phyloP scores from a whole-genome alignment of 2,329 filamentous ascomycete genomes.

The Chaetoscypha palmicola region DNA sequence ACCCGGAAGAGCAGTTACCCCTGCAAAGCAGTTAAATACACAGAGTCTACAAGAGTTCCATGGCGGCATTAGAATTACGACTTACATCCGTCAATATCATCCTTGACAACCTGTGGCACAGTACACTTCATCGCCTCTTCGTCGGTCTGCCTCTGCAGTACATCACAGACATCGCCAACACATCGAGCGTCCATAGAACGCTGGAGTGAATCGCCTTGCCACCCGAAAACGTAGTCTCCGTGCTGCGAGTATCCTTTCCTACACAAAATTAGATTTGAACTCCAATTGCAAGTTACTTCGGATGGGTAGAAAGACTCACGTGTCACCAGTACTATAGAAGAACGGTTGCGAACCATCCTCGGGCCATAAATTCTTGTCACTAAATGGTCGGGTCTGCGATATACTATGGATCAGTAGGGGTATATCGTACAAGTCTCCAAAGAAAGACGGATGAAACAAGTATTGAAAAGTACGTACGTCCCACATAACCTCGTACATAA shows the following conservation, averaged over 20 bases:
- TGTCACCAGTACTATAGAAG: slow-evolving; percentile 38
- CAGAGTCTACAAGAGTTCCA: too few relatives aligned
- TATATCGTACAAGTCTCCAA: not conserved
- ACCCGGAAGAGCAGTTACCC: too few relatives aligned
- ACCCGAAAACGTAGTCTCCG: slow-evolving; percentile 46
- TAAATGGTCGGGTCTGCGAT: slow-evolving; percentile 7
- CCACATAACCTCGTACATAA: slow-evolving; percentile 46
- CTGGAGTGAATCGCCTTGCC: slow-evolving; percentile 43
- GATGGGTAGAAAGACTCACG: slow-evolving; percentile 18
- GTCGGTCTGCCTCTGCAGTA: slow-evolving; percentile 6
- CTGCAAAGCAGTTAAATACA: too few relatives aligned
- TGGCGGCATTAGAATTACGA: too few relatives aligned
- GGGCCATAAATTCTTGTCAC: slow-evolving; percentile 30
- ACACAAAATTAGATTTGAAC: too few relatives aligned
- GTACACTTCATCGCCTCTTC: slow-evolving; percentile 10
- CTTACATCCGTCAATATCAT: slow-evolving; percentile 12
- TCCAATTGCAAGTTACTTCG: not conserved
- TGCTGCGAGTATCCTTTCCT: slow-evolving; percentile 41
- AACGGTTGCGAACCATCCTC: slow-evolving; percentile 38
- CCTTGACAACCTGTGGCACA: slow-evolving; percentile 5
- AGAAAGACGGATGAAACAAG: slow-evolving; percentile 1
- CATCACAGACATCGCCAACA: slow-evolving; percentile 4
- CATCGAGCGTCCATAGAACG: slow-evolving; percentile 38
- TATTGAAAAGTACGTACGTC: slow-evolving; percentile 33
- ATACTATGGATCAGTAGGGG: slow-evolving; percentile 1